Percentiles rank a stretch among this genome's conserved stretches.
Evolutionary conservation across 352 stramenopile species (phyloP).

Genomic region (Globisporangium megalacanthum): DNA sequence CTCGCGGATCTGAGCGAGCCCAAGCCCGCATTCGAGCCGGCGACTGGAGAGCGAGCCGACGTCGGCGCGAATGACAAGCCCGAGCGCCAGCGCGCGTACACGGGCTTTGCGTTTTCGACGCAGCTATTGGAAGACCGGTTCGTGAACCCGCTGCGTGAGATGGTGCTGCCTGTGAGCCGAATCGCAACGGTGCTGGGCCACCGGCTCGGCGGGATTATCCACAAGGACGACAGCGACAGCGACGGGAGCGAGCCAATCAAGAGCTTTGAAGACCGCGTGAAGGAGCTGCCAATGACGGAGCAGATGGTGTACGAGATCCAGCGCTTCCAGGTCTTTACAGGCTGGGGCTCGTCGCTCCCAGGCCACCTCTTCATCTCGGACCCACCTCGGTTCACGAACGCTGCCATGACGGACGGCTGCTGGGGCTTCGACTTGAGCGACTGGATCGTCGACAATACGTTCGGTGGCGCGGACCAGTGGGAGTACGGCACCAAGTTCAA

Average conservation of each 20-base stretch:
- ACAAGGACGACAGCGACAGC: conserved; percentile 18
- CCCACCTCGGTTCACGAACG: conserved; percentile 71
- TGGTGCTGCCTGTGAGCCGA: conserved; percentile 64
- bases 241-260: conserved; percentile 27
- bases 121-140: conserved; percentile 74
- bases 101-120: conserved; percentile 81
- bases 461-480: conserved; percentile 73
- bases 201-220: conserved; percentile 32
- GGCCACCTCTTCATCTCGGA: conserved; percentile 75
- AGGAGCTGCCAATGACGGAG: conserved; percentile 48
- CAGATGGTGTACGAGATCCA: conserved; percentile 80
- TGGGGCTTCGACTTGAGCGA: conserved; percentile 56
- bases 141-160: conserved; percentile 66
- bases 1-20: conserved; percentile 49
- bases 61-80: background rate
- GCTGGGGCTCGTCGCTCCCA: conserved; percentile 72
- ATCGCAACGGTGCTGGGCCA: conserved; percentile 28
- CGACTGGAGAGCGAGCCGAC: background rate
- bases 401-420: conserved; percentile 60
- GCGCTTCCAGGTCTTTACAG: conserved; percentile 78
- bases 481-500: conserved; percentile 85
- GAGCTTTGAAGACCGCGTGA: conserved; percentile 63
- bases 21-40: conserved; percentile 55
- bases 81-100: conserved; percentile 58
- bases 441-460: conserved; percentile 74